A percentile compares a stretch with the other conserved stretches of the same genome.
phyloP scores from a whole-genome alignment of 2,329 filamentous ascomycete genomes.

The Grosmannia penicillata region DNA sequence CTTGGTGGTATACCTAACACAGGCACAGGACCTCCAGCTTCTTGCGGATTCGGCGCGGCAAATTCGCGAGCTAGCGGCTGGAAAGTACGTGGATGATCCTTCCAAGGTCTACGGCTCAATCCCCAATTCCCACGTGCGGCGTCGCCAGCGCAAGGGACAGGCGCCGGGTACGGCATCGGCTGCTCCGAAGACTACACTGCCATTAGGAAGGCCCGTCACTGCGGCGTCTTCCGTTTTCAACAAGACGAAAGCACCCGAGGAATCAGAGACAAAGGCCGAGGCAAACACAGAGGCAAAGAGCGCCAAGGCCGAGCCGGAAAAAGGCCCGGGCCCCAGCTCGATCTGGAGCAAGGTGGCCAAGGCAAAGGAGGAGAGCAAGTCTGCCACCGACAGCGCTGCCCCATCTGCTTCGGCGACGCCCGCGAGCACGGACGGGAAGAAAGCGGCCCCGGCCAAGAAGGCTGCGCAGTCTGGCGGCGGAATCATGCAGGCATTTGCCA shows the following conservation, averaged over 20 bases:
- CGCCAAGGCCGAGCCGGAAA: conserved; percentile 9
- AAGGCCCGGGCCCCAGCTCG: conserved; percentile 11
- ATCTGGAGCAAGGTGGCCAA: conserved; percentile 2
- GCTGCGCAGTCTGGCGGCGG: conserved; percentile 32
- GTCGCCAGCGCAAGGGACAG: conserved; percentile 26
- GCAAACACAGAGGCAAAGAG: background rate
- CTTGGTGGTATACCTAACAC: background rate
- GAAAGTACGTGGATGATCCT: conserved; percentile 43
- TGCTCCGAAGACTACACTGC: conserved; percentile 12
- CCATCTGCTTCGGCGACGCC: no score
- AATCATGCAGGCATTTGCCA: conserved; percentile 71
- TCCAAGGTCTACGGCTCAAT: conserved; percentile 59
- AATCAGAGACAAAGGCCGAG: background rate
- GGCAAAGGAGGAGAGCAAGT: conserved; percentile 12
- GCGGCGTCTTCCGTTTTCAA: conserved; percentile 6
- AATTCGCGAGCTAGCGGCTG: conserved; percentile 36
- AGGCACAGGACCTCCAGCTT: conserved; percentile 42
- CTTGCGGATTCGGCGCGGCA: conserved; percentile 57
- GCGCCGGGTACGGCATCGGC: conserved; percentile 9
- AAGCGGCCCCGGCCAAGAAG: conserved; percentile 34
- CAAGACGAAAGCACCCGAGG: conserved; percentile 9
- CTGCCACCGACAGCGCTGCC: no score
- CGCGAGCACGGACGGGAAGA: conserved; percentile 25
- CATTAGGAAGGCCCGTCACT: conserved; percentile 4
- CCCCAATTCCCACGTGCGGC: conserved; percentile 51